Conservation (phyloP, 179 eudicot genomes). For the Spergularia azorica region DNA sequence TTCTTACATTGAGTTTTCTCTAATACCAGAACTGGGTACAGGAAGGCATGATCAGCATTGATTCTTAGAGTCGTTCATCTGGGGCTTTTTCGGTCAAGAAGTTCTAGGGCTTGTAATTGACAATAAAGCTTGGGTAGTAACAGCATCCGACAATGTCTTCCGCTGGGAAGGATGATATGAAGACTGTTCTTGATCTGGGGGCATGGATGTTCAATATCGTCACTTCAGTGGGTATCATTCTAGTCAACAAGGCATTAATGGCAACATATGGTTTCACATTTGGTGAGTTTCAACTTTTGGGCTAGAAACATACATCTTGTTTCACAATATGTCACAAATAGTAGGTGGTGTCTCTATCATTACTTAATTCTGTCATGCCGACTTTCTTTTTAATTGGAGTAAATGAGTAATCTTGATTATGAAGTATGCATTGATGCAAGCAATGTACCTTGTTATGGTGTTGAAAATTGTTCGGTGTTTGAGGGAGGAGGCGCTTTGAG, state of each 20-base stretch:
- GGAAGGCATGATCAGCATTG: slow-evolving; percentile 11
- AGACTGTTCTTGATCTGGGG: slow-evolving; percentile 57
- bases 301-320: not conserved
- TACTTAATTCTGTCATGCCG: not conserved
- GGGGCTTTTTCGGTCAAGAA: slow-evolving; percentile 11
- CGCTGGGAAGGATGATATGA: slow-evolving; percentile 47
- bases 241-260: slow-evolving; percentile 87
- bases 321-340: not conserved
- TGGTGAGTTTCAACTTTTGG: slow-evolving; percentile 37
- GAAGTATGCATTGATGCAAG: no score
- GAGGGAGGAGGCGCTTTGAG: no score
- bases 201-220: slow-evolving; percentile 79
- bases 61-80: slow-evolving; percentile 16
- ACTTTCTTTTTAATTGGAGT: no score
- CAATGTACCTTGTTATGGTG: no score
- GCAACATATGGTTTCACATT: slow-evolving; percentile 74
- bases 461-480: no score
- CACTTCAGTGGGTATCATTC: slow-evolving; percentile 86
- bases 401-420: no score
- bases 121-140: slow-evolving; percentile 14
- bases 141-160: slow-evolving; percentile 43
- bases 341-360: not conserved
- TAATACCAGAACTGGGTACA: slow-evolving; percentile 10
- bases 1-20: not conserved
- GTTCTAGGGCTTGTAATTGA: slow-evolving; percentile 2